Base-by-base conservation (phyloP, 306 rosid species). In the Canavalia ensiformis region DNA sequence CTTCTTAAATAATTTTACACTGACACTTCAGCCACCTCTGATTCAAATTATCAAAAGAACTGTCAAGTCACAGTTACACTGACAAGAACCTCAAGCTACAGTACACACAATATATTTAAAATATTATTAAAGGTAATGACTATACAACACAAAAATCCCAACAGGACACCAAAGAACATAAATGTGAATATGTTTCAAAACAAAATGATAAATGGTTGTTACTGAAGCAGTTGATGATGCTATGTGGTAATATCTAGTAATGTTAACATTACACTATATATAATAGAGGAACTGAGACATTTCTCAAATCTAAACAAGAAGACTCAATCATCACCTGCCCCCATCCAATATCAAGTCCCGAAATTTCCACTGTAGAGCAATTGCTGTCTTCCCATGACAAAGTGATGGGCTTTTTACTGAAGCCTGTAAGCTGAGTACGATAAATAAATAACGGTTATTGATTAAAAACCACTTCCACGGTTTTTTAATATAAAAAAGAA, bases 341-440 rank as follows among this genome's bases (percentile, higher is more conserved):
- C 98, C 99, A 96, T 82, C 99, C 99, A 74, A 96, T 87, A 85
- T 96, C 98, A 71, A 96, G 98, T 79, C 98, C 99, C 5, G 98
- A 87, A 78, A 93, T 85, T 85, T 93, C 99, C 72, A 93, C 98
- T 1, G 81, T 68, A 62, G 97, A 87, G 94, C 93, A 92, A 75
- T 84, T 82, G 46, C 1, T 2, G 80, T 50, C 77, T 83, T 79
- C 68, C 99, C 98, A 96, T 3, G 90, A 86, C 85, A 96, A 88
- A 0, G 90, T 89, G 79, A 93, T 87, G 13, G 50, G 75, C 87
- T 84, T 90, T 87, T 89, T 93, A 74, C 49, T 85, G 41, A 78
- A 75, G 83, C 94, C 94, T 78, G 94, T 82, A 84, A 93, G 94
- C 99, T 95, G 69, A 80, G 74, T 6, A 55, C 78, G 84, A 89